A percentile compares a stretch with the other conserved stretches of the same genome.
Evolutionary conservation across 176 grass and related monocot genomes (phyloP).

Genomic region (Themeda triandra): DNA sequence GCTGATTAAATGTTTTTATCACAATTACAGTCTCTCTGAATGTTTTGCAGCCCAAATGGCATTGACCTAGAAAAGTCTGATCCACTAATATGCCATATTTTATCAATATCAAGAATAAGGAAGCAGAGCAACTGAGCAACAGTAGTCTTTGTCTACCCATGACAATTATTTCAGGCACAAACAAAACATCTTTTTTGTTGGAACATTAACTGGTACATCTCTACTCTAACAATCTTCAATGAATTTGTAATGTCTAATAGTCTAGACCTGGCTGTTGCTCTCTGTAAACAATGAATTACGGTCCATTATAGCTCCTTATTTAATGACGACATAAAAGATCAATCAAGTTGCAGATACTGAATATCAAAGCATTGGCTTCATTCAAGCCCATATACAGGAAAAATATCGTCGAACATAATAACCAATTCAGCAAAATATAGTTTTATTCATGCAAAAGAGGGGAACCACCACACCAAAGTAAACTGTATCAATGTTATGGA

Average conservation of each 20-base stretch:
- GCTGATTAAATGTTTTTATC: background rate
- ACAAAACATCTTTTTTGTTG: background rate
- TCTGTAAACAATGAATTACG: background rate
- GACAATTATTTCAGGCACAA: slow-evolving; percentile 10
- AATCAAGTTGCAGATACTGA: background rate
- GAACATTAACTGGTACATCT: background rate
- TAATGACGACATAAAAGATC: background rate
- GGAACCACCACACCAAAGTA: background rate
- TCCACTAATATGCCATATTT: background rate
- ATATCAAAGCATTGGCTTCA: background rate
- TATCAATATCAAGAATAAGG: background rate
- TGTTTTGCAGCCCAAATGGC: background rate
- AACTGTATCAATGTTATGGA: background rate
- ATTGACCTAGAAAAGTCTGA: slow-evolving; percentile 6
- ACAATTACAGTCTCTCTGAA: background rate
- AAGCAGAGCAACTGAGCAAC: background rate
- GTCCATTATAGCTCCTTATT: background rate
- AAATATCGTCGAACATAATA: background rate
- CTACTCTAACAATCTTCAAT: background rate
- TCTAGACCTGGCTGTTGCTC: background rate
- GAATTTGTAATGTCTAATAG: background rate
- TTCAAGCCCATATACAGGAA: background rate
- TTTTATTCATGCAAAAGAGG: background rate
- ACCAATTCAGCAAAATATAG: background rate
- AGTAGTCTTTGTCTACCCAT: background rate